Conservation (phyloP, 768 basidiomycete genomes). For the Gyrodon lividus region DNA sequence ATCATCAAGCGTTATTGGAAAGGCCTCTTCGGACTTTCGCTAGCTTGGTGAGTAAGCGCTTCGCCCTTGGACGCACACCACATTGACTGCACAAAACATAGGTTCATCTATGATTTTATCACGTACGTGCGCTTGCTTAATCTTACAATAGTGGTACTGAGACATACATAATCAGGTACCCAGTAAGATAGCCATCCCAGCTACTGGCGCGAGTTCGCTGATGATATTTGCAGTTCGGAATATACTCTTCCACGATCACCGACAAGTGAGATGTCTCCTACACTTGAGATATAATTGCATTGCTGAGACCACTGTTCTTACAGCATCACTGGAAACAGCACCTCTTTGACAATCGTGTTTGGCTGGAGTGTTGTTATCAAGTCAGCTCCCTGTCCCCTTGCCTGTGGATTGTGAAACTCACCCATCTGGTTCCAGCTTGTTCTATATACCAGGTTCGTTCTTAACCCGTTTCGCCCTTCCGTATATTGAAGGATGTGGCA, state of each 20-base stretch:
- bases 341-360: constrained; percentile 59
- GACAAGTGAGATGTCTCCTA: constrained; percentile 44
- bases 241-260: constrained; percentile 79
- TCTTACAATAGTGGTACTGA: neutral
- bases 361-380: constrained; percentile 88
- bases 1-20: constrained; percentile 80
- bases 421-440: constrained; percentile 38
- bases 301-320: constrained; percentile 1
- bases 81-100: constrained; percentile 18
- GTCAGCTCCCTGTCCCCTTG: constrained; percentile 38
- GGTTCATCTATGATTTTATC: constrained; percentile 83
- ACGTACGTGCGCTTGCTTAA: constrained; percentile 41
- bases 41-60: constrained; percentile 56
- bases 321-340: constrained; percentile 57
- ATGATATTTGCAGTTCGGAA: constrained; percentile 54
- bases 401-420: constrained; percentile 4
- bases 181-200: constrained; percentile 42
- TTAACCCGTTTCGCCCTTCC: neutral
- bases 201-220: neutral
- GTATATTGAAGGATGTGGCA: constrained; percentile 13
- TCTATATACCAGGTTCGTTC: constrained; percentile 59
- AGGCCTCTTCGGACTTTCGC: constrained; percentile 67
- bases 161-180: constrained; percentile 44
- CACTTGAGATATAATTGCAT: neutral
- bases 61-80: neutral